A percentile compares a stretch with the other conserved stretches of the same genome.
These are phyloP conservation scores for Bromus sterilis DNA, from an alignment of 176 grass and related monocot species.

Conservation along the genomic window DNA sequence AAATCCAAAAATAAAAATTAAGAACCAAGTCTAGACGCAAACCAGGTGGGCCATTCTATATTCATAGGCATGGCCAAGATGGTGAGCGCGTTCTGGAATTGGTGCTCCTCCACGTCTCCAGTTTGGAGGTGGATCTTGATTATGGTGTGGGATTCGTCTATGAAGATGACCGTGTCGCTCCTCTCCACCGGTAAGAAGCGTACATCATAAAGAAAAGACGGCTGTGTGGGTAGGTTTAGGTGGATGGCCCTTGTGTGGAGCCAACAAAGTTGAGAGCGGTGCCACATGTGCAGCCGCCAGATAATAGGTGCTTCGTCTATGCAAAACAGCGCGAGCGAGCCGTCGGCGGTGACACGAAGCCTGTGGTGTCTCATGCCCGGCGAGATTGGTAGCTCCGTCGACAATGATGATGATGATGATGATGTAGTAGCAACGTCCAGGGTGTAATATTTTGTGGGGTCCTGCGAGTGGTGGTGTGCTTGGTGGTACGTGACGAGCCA, in stretches of 20 bases:
- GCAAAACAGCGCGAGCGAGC: not conserved
- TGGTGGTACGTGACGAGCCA: not conserved
- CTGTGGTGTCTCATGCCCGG: too few species aligned
- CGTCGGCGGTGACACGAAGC: not conserved
- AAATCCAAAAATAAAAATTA: too few species aligned
- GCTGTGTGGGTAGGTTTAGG: not conserved
- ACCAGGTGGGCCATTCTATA: not conserved
- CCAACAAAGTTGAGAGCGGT: too few species aligned
- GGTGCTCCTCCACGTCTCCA: not conserved
- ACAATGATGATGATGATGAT: too few species aligned
- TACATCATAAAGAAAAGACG: not conserved
- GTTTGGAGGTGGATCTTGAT: not conserved
- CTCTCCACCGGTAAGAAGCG: not conserved
- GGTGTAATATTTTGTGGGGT: not conserved
- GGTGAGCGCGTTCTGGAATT: not conserved
- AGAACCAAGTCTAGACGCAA: too few species aligned
- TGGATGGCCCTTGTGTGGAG: not conserved
- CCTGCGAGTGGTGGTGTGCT: too few species aligned
- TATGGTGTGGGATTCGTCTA: not conserved
- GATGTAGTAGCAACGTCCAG: not conserved
- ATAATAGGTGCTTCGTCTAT: not conserved
- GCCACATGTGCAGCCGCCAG: not conserved
- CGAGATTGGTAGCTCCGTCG: not conserved
- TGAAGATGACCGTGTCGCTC: not conserved
- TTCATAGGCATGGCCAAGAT: not conserved